Conservation (phyloP, 768 basidiomycete species). For the Stropharia rugosoannulata region DNA sequence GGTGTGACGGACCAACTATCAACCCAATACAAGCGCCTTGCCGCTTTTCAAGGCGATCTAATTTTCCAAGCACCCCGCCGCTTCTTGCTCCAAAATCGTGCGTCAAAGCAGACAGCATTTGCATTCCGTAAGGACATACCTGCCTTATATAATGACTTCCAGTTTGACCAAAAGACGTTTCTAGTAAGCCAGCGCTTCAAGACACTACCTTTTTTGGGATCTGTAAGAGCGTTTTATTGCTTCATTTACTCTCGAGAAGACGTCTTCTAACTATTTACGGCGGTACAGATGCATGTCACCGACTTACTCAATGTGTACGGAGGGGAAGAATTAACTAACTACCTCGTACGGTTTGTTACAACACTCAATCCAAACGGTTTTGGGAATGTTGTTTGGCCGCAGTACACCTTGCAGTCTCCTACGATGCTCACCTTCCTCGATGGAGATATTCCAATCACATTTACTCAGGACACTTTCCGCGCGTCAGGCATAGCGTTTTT, state of each 20-base stretch:
- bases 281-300: constrained; percentile 32
- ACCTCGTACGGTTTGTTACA: constrained; percentile 43
- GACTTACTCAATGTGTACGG: constrained; percentile 43
- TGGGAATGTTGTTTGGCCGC: constrained; percentile 21
- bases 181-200: constrained; percentile 49
- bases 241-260: background rate
- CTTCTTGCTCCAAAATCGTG: constrained; percentile 36
- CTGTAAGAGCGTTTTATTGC: constrained; percentile 27
- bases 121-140: constrained; percentile 31
- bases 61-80: constrained; percentile 46
- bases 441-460: constrained; percentile 23
- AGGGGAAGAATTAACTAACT: constrained; percentile 42
- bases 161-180: background rate
- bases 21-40: constrained; percentile 44
- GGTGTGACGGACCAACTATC: constrained; percentile 40
- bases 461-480: constrained; percentile 26
- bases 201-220: constrained; percentile 38
- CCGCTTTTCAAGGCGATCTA: constrained; percentile 44
- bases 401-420: constrained; percentile 19
- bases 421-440: constrained; percentile 32
- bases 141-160: background rate
- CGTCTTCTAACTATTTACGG: background rate
- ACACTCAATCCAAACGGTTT: constrained; percentile 26
- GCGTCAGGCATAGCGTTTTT: constrained; percentile 20
- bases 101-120: constrained; percentile 39